Base-by-base conservation (phyloP, 1,284 basidiomycete genomes). In the Tilletia indica region DNA sequence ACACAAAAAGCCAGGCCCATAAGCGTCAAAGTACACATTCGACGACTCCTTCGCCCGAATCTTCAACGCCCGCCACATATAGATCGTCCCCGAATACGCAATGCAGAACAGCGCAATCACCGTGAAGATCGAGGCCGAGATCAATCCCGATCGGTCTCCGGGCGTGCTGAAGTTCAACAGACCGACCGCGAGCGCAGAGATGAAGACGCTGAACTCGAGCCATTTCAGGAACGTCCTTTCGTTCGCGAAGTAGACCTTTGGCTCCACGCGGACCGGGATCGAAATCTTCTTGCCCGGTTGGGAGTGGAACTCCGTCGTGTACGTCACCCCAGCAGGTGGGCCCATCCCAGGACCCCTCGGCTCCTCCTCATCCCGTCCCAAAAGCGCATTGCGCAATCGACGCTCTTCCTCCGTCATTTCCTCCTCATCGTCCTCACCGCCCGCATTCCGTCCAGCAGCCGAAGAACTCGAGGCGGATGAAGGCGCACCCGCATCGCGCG, bases 171-270 rank as follows among this genome's bases (percentile, higher is more conserved):
- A 97, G 87, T 97, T 98, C 76, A 98, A 74, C 70, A 85, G 73
- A 42, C 83, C 82, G 0, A 85, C 82, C 8, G 85, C 85, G 12
- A 84, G 78, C 14, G 83, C 81, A 3, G 78, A 79, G 38, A 84
- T 73, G 70, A 83, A 77, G 73, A 98, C 92, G 0, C 92, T 90
- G 80, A 93, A 94, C 83, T 95, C 91, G 67, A 97, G 87, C 96
- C 96, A 99, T 73, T 86, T 81, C 74, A 78, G 69, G 68, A 78
- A 77, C n/a, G 93, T 95, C 72, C 94, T 88, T 85, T 97, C 96
- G 64, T 93, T 92, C 2, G 96, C 96, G 84, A 98, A 99, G 83
- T 97, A 97, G 6, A 97, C 94, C 86, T 99, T 99, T 48, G 96
- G 96, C 86, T 99, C 96, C 71, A 99, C 89, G 68, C 96, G 89